Base-by-base conservation (phyloP, 2,329 filamentous ascomycete species). In the Arthrobotrys sphaeroides region DNA sequence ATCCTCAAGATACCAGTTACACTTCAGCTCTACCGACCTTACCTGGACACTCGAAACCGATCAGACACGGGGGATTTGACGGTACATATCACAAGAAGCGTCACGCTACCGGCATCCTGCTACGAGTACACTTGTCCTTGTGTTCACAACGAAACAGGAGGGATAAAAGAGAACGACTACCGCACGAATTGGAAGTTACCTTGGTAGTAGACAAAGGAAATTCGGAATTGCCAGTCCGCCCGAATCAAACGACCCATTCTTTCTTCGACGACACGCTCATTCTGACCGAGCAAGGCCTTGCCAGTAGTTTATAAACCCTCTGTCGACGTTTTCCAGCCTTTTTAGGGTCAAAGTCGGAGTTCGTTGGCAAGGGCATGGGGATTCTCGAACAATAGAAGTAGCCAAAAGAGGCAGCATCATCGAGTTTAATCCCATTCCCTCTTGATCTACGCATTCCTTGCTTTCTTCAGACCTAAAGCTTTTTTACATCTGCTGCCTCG, bases 381-480 rank as follows among this genome's bases (percentile, higher is more conserved):
- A 67, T 59, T 67, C 53, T 74, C 62, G 70, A 74, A 67, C 70
- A 59, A 57, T 47, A 67, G 51, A 67, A 57, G 38, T 57, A 57
- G 49, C 49, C 61, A 51, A 66, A 73, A 73, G 31, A 66, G 69
- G 69, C 69, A 73, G 60, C 69, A 73, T 73, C 69, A 26, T 73
- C 51, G 42, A 74, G 38, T 33, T 55, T 55, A 74, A 60, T 62
- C 60, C 70, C 55, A 64, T 69, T 75, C 68, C 72, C 64, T 40
- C 49, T 64, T 60, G 72, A 75, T 75, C 72, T 69, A 45, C 72
- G 36, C 72, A 75, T 75, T 75, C 72, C 64, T 75, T 69, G 28
- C 72, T 64, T 43, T 69, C 62, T 69, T 55, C 40, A 69, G 72
- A 47, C 24, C 53, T 43, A 62, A 75, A 51, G 64, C 57, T 75